These are phyloP conservation scores for Nannizziopsis barbatae DNA, from an alignment of 2,329 filamentous ascomycete genomes.

Conservation along the genomic window DNA sequence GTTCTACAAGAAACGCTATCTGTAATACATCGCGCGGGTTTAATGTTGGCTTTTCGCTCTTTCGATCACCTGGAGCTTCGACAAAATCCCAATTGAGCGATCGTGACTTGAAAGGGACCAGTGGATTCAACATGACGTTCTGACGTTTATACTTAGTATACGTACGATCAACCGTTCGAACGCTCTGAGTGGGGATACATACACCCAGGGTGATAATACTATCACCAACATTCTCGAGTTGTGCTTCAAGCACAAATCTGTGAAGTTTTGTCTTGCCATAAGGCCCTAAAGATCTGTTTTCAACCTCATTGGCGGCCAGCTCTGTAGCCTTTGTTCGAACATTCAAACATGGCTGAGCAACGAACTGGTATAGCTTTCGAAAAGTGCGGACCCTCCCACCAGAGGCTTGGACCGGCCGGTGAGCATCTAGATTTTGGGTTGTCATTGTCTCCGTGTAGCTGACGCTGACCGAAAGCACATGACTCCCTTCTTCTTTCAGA, in stretches of 20 bases:
- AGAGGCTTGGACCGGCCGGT: slow-evolving; percentile 36
- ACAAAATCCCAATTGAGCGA: slow-evolving; percentile 46
- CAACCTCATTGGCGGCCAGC: slow-evolving; percentile 38
- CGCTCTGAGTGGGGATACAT: slow-evolving; percentile 11
- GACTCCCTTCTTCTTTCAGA: slow-evolving; percentile 85
- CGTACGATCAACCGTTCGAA: no score
- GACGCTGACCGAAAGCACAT: slow-evolving; percentile 85
- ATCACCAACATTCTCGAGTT: slow-evolving; percentile 90
- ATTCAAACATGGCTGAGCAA: slow-evolving; percentile 78
- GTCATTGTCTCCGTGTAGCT: slow-evolving; percentile 77
- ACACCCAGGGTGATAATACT: slow-evolving; percentile 67
- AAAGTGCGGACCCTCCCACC: slow-evolving; percentile 67
- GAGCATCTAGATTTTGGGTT: slow-evolving; percentile 20
- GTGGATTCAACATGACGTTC: slow-evolving; percentile 40
- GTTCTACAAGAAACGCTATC: slow-evolving; percentile 52
- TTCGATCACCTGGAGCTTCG: slow-evolving; percentile 22
- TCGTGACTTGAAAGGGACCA: slow-evolving; percentile 43
- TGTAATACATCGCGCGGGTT: slow-evolving; percentile 54
- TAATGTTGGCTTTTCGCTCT: slow-evolving; percentile 37
- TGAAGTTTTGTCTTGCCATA: slow-evolving; percentile 34
- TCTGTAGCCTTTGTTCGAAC: slow-evolving; percentile 80
- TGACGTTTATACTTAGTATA: slow-evolving; percentile 15
- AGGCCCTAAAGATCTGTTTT: slow-evolving; percentile 36
- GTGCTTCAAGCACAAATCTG: slow-evolving; percentile 74
- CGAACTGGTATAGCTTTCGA: slow-evolving; percentile 91